These are phyloP conservation scores for Fomitopsis betulina DNA, from an alignment of 1,284 basidiomycete genomes.

Conservation along the genomic window DNA sequence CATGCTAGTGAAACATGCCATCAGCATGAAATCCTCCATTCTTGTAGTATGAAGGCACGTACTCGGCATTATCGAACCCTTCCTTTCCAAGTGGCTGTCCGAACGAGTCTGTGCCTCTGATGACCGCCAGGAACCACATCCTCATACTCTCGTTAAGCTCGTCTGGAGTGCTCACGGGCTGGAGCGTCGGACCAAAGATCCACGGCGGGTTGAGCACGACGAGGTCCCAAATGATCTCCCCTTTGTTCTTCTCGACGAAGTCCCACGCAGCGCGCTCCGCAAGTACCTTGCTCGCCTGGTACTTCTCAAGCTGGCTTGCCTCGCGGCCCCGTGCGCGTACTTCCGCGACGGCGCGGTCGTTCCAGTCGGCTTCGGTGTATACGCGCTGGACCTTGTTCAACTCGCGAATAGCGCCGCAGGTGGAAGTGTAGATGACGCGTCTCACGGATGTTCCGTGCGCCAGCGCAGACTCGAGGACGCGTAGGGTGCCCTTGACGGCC, in stretches of 20 bases:
- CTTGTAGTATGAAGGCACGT: too few relatives aligned
- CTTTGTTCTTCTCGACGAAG: constrained; percentile 49
- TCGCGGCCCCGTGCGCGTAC: constrained; percentile 47
- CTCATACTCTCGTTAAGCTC: background rate
- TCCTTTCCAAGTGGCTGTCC: too few relatives aligned
- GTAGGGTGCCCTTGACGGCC: constrained; percentile 24
- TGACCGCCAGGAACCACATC: background rate
- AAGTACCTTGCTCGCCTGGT: constrained; percentile 59
- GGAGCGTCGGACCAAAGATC: constrained; percentile 39
- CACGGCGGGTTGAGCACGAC: constrained; percentile 50
- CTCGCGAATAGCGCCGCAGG: constrained; percentile 41
- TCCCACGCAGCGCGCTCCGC: constrained; percentile 62
- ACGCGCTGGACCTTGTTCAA: background rate
- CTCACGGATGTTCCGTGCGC: constrained; percentile 40
- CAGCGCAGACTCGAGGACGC: constrained; percentile 22
- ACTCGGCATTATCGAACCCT: too few relatives aligned
- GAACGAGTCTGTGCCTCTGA: too few relatives aligned
- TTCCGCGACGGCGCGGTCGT: constrained; percentile 43
- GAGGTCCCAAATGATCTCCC: constrained; percentile 45
- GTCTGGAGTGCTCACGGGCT: constrained; percentile 14
- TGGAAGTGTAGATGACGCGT: constrained; percentile 63
- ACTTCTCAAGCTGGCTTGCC: constrained; percentile 38
- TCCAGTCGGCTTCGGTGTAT: constrained; percentile 59
- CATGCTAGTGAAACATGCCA: too few relatives aligned
- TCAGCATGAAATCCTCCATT: too few relatives aligned